Evolutionary conservation across 768 basidiomycete genomes (phyloP), one percentile per base, ranked within the genome.

Genomic region (Cyclocybe aegerita): DNA sequence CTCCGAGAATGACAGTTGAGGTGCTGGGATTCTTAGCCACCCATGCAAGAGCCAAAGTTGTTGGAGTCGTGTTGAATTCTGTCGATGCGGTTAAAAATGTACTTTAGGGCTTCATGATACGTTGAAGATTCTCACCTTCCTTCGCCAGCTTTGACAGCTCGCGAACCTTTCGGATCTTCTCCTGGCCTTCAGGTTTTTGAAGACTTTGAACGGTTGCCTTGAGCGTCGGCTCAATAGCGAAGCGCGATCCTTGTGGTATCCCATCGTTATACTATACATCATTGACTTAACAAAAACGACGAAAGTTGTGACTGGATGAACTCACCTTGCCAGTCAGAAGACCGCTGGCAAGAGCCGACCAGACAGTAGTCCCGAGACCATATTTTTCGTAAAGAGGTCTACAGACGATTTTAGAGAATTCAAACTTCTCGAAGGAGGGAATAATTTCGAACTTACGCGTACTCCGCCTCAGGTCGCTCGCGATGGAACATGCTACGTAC

Each of bases 401-500:
- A 44, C 16, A 4, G 36, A 15, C 8, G n/a, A 30, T 40, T 8
- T 43, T 23, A 30, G n/a, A 49, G 40, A 38, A 48, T 34, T 37
- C 31, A 43, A 52, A 8, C 12, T 14, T 38, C 47, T 39, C 12
- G 16, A n/a, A 12, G 34, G 32, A 39, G 3, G 23, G 39, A 29
- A 39, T 10, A 7, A 32, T 34, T 11, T 1, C 11, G 15, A 16
- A 64, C 76, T 55, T 58, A 83, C 79, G 69, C 74, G 67, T 88
- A 91, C 73, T 92, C 89, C 60, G 80, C 80, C 71, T 93, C 91
- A n/a, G 89, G 83, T 11, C 85, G 77, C 55, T 91, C 86, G 14
- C 90, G 83, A 64, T 85, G 79, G 65, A 93, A 79, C 81, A 90
- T 82, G 61, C 83, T 88, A 12, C 16, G 10, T 34, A 10, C 4